Conservation (phyloP, 257 asterid genomes). For the Solanum sejunctum region DNA sequence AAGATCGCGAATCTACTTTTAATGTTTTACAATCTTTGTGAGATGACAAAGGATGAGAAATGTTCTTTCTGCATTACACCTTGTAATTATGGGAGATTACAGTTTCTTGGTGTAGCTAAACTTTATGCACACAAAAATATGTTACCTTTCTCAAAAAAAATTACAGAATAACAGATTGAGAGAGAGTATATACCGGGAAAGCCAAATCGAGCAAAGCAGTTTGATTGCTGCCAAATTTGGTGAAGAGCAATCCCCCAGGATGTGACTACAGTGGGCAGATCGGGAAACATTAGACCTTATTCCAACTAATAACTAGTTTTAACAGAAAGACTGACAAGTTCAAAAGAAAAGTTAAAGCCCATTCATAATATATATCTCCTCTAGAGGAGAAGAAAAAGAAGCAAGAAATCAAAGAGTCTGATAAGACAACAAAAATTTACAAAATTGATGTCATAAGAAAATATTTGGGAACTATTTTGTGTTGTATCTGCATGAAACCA, state of each 20-base stretch:
- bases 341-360: not conserved
- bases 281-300: not conserved
- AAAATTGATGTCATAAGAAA: not conserved
- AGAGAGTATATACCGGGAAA: constrained; percentile 52
- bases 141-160: not conserved
- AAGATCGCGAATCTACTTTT: not conserved
- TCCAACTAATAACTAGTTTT: not conserved
- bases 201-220: constrained; percentile 82
- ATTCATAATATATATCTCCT: not conserved
- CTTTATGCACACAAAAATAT: not conserved
- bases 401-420: not conserved
- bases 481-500: not conserved
- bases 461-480: not conserved
- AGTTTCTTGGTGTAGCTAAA: not conserved
- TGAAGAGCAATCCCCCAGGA: constrained; percentile 73
- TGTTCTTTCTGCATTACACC: not conserved
- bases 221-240: constrained; percentile 80
- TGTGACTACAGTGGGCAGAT: constrained; percentile 56
- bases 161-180: not conserved
- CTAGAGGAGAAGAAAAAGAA: not conserved
- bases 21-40: not conserved
- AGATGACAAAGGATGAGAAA: not conserved
- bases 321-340: not conserved
- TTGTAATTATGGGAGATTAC: not conserved
- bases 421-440: not conserved